phyloP scores from a whole-genome alignment of 345 rosid species.

The Lepidium africanum region DNA sequence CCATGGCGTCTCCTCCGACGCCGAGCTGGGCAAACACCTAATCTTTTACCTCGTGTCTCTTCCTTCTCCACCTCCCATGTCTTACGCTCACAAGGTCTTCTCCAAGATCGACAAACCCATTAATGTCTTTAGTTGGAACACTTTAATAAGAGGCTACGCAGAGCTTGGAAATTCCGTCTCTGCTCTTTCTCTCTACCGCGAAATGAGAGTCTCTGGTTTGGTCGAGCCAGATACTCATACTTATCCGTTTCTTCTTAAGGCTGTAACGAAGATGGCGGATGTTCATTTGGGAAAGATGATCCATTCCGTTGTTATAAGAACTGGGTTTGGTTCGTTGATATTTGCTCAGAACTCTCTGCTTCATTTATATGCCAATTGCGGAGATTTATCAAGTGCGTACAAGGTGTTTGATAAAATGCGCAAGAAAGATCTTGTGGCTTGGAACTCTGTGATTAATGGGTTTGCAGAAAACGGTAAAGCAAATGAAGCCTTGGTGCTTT shows the following conservation, averaged over 20 bases:
- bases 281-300: slow-evolving; percentile 41
- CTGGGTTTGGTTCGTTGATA: slow-evolving; percentile 56
- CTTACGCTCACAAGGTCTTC: slow-evolving; percentile 51
- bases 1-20: slow-evolving; percentile 42
- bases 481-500: slow-evolving; percentile 52
- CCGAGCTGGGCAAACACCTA: slow-evolving; percentile 51
- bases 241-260: slow-evolving; percentile 76
- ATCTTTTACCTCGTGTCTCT: slow-evolving; percentile 47
- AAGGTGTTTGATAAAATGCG: slow-evolving; percentile 63
- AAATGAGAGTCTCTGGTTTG: slow-evolving; percentile 36
- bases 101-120: slow-evolving; percentile 36
- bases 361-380: slow-evolving; percentile 46
- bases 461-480: slow-evolving; percentile 65
- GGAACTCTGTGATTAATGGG: slow-evolving; percentile 89
- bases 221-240: slow-evolving; percentile 74
- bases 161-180: slow-evolving; percentile 48
- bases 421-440: slow-evolving; percentile 65
- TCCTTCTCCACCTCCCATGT: slow-evolving; percentile 47
- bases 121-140: slow-evolving; percentile 62
- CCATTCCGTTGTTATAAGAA: slow-evolving; percentile 44
- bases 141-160: slow-evolving; percentile 75
- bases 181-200: slow-evolving; percentile 44
- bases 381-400: slow-evolving; percentile 38
- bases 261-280: slow-evolving; percentile 48
- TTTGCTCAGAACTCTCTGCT: slow-evolving; percentile 68